Conservation (phyloP, 2,329 filamentous ascomycete genomes). For the Arachnopeziza araneosa region DNA sequence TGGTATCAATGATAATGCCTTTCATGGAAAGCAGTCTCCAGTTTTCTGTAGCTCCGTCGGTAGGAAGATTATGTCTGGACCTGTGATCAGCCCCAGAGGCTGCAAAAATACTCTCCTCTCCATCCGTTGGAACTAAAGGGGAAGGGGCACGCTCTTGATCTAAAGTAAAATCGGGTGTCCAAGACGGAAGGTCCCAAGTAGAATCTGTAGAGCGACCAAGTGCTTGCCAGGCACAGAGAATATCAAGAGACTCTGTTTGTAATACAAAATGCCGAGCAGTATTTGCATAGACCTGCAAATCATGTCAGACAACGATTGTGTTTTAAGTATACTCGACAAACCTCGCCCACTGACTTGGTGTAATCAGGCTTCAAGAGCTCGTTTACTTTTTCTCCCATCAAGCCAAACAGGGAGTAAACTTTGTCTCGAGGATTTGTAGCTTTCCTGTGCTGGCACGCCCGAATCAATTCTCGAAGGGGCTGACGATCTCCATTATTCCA, state of each 20-base stretch:
- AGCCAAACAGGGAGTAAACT: constrained; percentile 6
- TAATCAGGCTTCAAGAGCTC: constrained; percentile 7
- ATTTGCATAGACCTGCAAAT: not conserved
- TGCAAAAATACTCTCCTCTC: not conserved
- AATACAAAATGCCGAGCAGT: constrained; percentile 5
- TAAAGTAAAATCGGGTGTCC: not conserved
- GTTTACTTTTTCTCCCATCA: constrained; percentile 9
- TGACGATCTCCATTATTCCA: not conserved
- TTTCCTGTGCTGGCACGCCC: constrained; percentile 6
- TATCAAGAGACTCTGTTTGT: constrained; percentile 2
- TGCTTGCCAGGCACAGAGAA: constrained; percentile 4
- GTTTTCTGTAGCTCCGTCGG: not conserved
- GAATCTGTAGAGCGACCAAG: not conserved
- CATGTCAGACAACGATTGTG: not conserved
- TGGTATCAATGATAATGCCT: not conserved
- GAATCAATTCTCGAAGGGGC: constrained; percentile 7
- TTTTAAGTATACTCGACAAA: not conserved
- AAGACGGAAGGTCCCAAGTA: constrained; percentile 2
- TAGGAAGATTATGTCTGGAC: not conserved
- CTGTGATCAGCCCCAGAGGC: constrained; percentile 23
- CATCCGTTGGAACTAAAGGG: not conserved
- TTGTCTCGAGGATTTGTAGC: constrained; percentile 11
- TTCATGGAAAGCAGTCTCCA: not conserved
- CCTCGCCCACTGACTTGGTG: not conserved
- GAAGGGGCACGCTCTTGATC: not conserved